Conservation (phyloP, 495 filamentous ascomycete species). For the Aspergillus conjunctus region DNA sequence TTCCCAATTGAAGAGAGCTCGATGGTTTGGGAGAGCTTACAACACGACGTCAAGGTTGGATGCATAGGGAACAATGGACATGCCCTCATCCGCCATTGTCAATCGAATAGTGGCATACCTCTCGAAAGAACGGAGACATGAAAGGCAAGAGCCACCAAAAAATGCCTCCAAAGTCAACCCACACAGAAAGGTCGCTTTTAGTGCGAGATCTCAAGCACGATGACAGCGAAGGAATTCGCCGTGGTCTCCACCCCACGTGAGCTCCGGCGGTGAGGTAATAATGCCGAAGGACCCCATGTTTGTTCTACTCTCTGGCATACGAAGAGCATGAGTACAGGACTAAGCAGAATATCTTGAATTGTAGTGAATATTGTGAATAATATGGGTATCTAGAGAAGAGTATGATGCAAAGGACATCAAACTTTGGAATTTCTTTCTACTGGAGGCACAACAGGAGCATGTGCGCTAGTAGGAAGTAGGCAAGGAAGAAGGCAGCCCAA, state of each 20-base stretch:
- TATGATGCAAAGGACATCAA: conserved; percentile 14
- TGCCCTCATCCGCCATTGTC: conserved; percentile 45
- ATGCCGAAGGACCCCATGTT: neutral
- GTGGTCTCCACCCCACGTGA: conserved; percentile 29
- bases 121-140: conserved; percentile 10
- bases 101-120: conserved; percentile 20
- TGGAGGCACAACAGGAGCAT: conserved; percentile 9
- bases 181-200: neutral
- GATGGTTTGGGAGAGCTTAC: conserved; percentile 32
- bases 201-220: conserved; percentile 4
- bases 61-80: conserved; percentile 52
- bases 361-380: conserved; percentile 2
- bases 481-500: conserved; percentile 10
- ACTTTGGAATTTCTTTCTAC: conserved; percentile 8
- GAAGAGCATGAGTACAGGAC: neutral
- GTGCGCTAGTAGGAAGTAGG: conserved; percentile 10
- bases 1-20: neutral
- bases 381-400: conserved; percentile 27
- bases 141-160: conserved; percentile 12
- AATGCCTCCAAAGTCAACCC: neutral
- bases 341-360: neutral
- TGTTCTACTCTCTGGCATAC: conserved; percentile 8
- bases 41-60: conserved; percentile 54
- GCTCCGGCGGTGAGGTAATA: conserved; percentile 22
- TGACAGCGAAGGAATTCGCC: conserved; percentile 4